Base-by-base conservation (phyloP, 192 early-diverging fungal species). In the Coemansia sp. region DNA sequence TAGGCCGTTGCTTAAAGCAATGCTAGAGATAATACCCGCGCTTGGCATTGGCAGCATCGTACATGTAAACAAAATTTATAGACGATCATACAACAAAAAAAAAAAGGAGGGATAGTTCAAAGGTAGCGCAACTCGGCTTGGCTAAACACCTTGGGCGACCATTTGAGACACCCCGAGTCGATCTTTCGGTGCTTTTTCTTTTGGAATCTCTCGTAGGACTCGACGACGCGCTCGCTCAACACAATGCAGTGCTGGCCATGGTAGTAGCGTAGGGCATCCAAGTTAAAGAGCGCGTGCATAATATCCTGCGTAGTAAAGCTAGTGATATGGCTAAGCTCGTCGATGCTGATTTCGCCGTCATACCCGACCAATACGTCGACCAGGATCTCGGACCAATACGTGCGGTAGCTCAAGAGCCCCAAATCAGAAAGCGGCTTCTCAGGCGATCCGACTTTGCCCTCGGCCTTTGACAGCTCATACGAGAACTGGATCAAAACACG, bases 341-440 rank as follows among this genome's bases (percentile, higher is more conserved):
- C 91, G 51, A 98, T 93, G 33, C 93, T 91, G 34, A 96, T 87
- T 61, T 98, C 95, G 18, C 91, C 93, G 24, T 89, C 86, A 65
- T 87, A 89, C 27, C 88, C 81, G 46, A 93, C 68, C 41, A 99
- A 79, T 36, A 89, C 72, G 24, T 90, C 91, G 43, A 98, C 89
- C 72, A 99, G 89, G 11, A 90, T 84, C 68, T 98, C 96, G 1
- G 92, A 81, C 97, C 98, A 99, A 85, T 94, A 99, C 4, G 95
- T 92, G 36, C 97, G 93, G 76, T 99, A 99, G 13, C 92, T 93
- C 38, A 98, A 68, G 41, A 98, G 81, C 0, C 97, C 98, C 67
- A 99, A 86, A 80, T 99, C 98, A 0, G 98, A 99, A 3, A 99
- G 84, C 10, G 98, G 98, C 59, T 99, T 99, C 65, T 99, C 98